Conservation (phyloP, 179 eudicot genomes). For the Corrigiola litoralis region DNA sequence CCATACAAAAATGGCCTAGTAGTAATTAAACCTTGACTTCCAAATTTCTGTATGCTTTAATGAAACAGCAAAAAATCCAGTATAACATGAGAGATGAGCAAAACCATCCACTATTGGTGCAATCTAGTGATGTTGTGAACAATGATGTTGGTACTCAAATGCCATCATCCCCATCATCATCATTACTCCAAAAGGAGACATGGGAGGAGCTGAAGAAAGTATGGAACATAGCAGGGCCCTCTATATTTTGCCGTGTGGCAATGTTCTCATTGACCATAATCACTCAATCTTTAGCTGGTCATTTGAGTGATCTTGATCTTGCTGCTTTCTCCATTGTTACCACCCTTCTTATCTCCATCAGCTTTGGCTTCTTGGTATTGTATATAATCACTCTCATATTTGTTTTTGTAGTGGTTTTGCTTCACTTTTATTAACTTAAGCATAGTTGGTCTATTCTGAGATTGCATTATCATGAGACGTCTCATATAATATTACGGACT, state of each 20-base stretch:
- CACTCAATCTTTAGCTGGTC: conserved; percentile 34
- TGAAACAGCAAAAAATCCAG: neutral
- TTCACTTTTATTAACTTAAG: too few species aligned
- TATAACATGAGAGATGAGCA: conserved; percentile 8
- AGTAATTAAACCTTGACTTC: too few species aligned
- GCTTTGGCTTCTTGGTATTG: conserved; percentile 23
- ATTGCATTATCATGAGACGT: too few species aligned
- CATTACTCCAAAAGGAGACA: neutral
- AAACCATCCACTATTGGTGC: conserved; percentile 12
- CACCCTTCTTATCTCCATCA: conserved; percentile 28
- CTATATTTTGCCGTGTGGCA: conserved; percentile 28
- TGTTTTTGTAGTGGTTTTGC: too few species aligned
- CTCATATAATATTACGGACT: too few species aligned
- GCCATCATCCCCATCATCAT: neutral
- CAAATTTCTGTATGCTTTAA: too few species aligned
- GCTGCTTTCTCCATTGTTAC: conserved; percentile 38
- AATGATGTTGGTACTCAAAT: neutral
- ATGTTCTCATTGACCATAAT: conserved; percentile 27
- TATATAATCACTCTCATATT: too few species aligned
- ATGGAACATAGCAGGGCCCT: conserved; percentile 36
- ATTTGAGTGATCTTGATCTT: conserved; percentile 35
- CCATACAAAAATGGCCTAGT: too few species aligned
- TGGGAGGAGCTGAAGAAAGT: conserved; percentile 23
- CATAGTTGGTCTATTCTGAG: too few species aligned
- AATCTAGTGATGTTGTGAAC: neutral